Evolutionary conservation across 768 basidiomycete genomes (phyloP).

Genomic region (Mrakia gelida): DNA sequence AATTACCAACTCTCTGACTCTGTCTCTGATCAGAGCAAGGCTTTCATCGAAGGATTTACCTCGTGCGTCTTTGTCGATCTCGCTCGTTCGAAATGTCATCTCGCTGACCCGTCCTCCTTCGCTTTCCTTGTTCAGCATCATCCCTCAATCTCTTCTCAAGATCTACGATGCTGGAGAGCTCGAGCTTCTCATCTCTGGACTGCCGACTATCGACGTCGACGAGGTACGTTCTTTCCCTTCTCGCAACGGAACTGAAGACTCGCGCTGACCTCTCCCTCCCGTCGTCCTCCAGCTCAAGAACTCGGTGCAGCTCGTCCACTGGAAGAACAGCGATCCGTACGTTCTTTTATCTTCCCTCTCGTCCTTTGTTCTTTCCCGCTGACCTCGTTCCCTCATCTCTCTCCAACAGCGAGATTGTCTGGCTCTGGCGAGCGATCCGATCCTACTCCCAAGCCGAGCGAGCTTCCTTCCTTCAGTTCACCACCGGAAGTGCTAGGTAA

Average conservation of each 20-base stretch:
- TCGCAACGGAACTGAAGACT: not conserved
- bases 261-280: slow-evolving; percentile 16
- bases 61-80: slow-evolving; percentile 49
- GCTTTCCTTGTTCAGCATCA: slow-evolving; percentile 51
- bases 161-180: slow-evolving; percentile 64
- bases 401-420: slow-evolving; percentile 67
- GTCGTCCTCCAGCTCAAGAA: slow-evolving; percentile 32
- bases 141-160: slow-evolving; percentile 89
- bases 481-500: slow-evolving; percentile 52
- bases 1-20: slow-evolving; percentile 89
- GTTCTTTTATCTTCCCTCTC: no score
- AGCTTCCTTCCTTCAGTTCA: slow-evolving; percentile 95
- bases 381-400: not conserved
- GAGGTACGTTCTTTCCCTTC: slow-evolving; percentile 47
- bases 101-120: not conserved
- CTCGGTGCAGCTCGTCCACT: slow-evolving; percentile 39
- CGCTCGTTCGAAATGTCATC: no score
- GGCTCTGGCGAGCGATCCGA: slow-evolving; percentile 99
- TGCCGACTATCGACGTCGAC: slow-evolving; percentile 97
- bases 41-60: slow-evolving; percentile 84
- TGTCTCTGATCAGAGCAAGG: slow-evolving; percentile 92
- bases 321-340: slow-evolving; percentile 57
- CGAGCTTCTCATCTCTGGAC: slow-evolving; percentile 89
- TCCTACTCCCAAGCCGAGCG: slow-evolving; percentile 95
- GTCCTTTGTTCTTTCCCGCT: not conserved